Evolutionary conservation across 176 grass and related monocot genomes (phyloP).

Genomic region (Oryza glumipatula): DNA sequence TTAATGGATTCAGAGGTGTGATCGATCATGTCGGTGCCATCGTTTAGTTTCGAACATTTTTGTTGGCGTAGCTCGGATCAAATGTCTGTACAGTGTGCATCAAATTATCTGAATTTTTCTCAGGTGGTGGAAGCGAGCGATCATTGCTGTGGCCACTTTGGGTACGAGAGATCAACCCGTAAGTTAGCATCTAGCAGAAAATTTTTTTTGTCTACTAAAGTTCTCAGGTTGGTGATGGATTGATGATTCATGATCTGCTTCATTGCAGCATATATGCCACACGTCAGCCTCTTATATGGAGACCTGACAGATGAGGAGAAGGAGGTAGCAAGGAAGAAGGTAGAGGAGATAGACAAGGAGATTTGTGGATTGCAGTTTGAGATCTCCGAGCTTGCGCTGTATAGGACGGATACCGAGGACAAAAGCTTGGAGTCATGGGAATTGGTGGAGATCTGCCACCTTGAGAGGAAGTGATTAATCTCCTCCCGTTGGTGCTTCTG

Average conservation of each 20-base stretch:
- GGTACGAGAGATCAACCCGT: conserved; percentile 66
- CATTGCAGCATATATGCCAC: conserved; percentile 82
- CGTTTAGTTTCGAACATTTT: not conserved
- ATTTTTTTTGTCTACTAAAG: conserved; percentile 10
- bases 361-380: conserved; percentile 67
- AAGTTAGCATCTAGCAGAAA: conserved; percentile 30
- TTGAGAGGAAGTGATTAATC: conserved; percentile 58
- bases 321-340: conserved; percentile 75
- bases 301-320: conserved; percentile 85
- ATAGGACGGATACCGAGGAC: conserved; percentile 78
- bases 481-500: conserved; percentile 1
- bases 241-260: not conserved
- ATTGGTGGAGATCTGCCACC: conserved; percentile 68
- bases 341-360: conserved; percentile 74
- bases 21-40: not conserved
- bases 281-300: conserved; percentile 76
- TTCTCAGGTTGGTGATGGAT: not conserved
- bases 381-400: conserved; percentile 72
- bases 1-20: not conserved
- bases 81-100: not conserved
- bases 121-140: conserved; percentile 75
- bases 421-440: conserved; percentile 96
- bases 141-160: conserved; percentile 65
- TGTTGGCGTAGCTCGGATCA: not conserved
- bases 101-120: not conserved